phyloP scores from a whole-genome alignment of 2,329 filamentous ascomycete genomes.

The Periconia macrospinosa region DNA sequence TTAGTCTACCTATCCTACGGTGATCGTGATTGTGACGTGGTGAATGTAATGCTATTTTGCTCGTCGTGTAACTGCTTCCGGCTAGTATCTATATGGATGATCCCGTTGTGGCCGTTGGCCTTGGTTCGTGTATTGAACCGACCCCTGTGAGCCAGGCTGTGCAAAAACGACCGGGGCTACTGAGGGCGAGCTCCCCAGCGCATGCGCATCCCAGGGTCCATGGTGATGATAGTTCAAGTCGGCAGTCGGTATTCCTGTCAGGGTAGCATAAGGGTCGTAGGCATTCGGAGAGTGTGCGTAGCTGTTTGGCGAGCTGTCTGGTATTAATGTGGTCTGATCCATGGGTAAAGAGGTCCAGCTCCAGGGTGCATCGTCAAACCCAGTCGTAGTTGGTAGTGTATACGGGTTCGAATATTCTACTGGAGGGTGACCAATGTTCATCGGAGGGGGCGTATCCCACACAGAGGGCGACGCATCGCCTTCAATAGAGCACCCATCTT shows the following conservation, averaged over 20 bases:
- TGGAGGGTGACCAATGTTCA: background rate
- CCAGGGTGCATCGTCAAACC: background rate
- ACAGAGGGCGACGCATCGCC: slow-evolving; percentile 14
- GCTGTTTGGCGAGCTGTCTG: background rate
- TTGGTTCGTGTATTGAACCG: background rate
- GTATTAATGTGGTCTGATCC: background rate
- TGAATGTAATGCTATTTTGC: too few species aligned
- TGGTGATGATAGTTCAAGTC: background rate
- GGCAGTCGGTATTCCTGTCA: background rate
- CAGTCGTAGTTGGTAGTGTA: background rate
- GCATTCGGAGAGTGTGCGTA: background rate
- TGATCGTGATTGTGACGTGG: background rate
- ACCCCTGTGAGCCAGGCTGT: background rate
- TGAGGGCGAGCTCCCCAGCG: background rate
- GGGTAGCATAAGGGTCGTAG: background rate
- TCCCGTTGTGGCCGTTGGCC: background rate
- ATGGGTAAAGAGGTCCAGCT: background rate
- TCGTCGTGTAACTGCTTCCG: background rate
- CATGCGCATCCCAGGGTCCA: background rate
- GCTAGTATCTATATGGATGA: background rate
- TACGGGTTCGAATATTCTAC: background rate
- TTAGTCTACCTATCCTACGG: background rate
- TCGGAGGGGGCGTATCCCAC: background rate
- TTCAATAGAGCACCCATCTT: slow-evolving; percentile 26
- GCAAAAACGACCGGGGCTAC: background rate